Evolutionary conservation across 2,329 filamentous ascomycete genomes (phyloP), one percentile per base, ranked within the genome.

Genomic region (Ilyonectria destructans): DNA sequence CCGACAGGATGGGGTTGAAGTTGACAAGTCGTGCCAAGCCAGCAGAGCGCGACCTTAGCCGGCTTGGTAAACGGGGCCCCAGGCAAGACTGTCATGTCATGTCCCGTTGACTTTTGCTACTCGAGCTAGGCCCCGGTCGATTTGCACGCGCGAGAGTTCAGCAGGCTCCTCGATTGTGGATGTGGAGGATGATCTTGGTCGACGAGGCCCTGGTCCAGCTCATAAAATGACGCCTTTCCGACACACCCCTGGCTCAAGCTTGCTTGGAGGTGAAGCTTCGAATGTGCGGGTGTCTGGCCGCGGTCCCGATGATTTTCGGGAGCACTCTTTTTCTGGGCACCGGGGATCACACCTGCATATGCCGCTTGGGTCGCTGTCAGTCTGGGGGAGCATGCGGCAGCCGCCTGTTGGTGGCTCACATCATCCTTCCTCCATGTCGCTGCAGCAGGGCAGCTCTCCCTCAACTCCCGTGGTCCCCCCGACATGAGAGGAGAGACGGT

Each of bases 301-400:
- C 67, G 61, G 61, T 60, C 66, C 68, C 58, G 60, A 69, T 63
- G 55, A 55, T 46, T 57, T 57, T 56, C 61, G 65, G 49, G 13
- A 57, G 19, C 57, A 60, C 69, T 46, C 10, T 46, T 43, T 70
- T 62, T 55, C 67, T 64, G 72, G 59, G 52, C 58, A 60, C 66
- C 70, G 66, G 70, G 69, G 69, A 73, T 64, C 69, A 73, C 55
- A 65, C 63, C 56, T 66, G 58, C 69, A 75, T 61, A 67, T 75
- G 68, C 67, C 69, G 69, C 62, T 66, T 51, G 54, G 40, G 59
- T 61, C 35, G 46, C 17, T 43, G 21, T 12, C 59, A 62, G 48
- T 62, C 59, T 37, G 43, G 51, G 59, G 52, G 51, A 43, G 40
- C 40, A 43, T 54, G 31, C 60, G 31, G 26, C 37, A 26, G 31